These are phyloP conservation scores for Pseudogymnoascus sp. DNA, from an alignment of 2,329 filamentous ascomycete species.

Conservation along the genomic window DNA sequence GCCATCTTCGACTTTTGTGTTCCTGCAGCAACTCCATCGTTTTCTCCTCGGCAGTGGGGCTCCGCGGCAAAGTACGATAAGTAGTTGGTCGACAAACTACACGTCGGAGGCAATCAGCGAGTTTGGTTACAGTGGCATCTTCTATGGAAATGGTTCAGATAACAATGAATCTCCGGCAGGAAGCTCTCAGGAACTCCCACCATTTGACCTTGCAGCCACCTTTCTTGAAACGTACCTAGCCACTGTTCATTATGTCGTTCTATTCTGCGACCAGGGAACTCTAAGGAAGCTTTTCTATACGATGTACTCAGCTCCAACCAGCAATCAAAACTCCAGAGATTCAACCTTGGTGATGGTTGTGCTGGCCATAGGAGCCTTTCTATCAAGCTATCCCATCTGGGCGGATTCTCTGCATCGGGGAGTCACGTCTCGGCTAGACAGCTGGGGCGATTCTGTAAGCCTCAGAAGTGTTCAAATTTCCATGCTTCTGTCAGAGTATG, in stretches of 20 bases:
- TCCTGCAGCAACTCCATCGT: slow-evolving; percentile 13
- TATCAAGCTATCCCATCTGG: slow-evolving; percentile 7
- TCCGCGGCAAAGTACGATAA: slow-evolving; percentile 5
- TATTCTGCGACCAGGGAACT: background rate
- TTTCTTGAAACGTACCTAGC: slow-evolving; percentile 9
- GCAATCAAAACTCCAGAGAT: slow-evolving; percentile 1
- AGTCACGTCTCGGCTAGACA: background rate
- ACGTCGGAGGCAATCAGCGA: slow-evolving; percentile 11
- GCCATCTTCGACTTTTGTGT: slow-evolving; percentile 11
- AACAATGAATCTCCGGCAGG: background rate
- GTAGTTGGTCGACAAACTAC: slow-evolving; percentile 1
- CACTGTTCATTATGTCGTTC: slow-evolving; percentile 5
- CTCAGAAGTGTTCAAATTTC: slow-evolving; percentile 7
- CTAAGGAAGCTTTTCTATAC: slow-evolving; percentile 1
- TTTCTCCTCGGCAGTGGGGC: slow-evolving; percentile 5
- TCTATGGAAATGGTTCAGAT: slow-evolving; percentile 11
- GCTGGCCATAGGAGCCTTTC: slow-evolving; percentile 12
- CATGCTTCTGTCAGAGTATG: slow-evolving; percentile 9
- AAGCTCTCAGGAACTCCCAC: background rate
- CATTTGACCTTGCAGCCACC: slow-evolving; percentile 8
- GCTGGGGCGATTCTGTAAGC: slow-evolving; percentile 4
- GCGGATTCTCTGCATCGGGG: background rate
- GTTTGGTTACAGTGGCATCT: slow-evolving; percentile 11
- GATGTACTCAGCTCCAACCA: background rate
- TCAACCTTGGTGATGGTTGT: slow-evolving; percentile 7